A percentile compares a stretch with the other conserved stretches of the same genome.
These are phyloP conservation scores for Solanum microdontum DNA, from an alignment of 257 asterid species.

Conservation along the genomic window DNA sequence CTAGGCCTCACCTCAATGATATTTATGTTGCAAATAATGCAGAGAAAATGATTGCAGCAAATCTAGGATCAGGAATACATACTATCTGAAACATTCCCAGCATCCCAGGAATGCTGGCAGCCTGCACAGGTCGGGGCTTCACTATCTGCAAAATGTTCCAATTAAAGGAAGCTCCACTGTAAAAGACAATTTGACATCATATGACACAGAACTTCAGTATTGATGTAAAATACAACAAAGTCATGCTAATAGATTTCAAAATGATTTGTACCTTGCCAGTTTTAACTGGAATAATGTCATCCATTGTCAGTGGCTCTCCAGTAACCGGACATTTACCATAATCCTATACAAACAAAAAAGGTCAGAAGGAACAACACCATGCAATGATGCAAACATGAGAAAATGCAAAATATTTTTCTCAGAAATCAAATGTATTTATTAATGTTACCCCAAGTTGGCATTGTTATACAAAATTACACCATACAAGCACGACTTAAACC, in stretches of 20 bases:
- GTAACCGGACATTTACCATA: conserved; percentile 95
- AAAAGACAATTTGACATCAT: not conserved
- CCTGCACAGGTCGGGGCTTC: conserved; percentile 90
- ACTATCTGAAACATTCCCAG: conserved; percentile 95
- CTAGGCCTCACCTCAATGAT: not conserved
- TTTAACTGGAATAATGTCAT: conserved; percentile 68
- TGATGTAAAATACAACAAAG: not conserved
- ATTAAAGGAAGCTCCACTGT: not conserved
- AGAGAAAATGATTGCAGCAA: not conserved
- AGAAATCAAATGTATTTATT: not conserved
- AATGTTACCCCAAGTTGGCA: not conserved
- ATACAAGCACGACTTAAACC: not conserved
- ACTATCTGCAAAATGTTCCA: conserved; percentile 45
- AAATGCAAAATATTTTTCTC: not conserved
- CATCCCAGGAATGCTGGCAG: conserved; percentile 99
- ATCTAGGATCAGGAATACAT: conserved; percentile 18
- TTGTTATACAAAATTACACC: not conserved
- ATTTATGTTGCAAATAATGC: not conserved
- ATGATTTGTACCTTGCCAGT: conserved; percentile 58
- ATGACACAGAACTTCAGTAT: not conserved
- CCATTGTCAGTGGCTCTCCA: conserved; percentile 71
- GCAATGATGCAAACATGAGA: not conserved
- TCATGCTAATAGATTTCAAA: not conserved
- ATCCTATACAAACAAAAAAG: conserved; percentile 32
- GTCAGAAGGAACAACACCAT: not conserved